A percentile compares a stretch with the other conserved stretches of the same genome.
These are phyloP conservation scores for Hypoxylon sp. DNA, from an alignment of 2,329 filamentous ascomycete genomes.

Conservation along the genomic window DNA sequence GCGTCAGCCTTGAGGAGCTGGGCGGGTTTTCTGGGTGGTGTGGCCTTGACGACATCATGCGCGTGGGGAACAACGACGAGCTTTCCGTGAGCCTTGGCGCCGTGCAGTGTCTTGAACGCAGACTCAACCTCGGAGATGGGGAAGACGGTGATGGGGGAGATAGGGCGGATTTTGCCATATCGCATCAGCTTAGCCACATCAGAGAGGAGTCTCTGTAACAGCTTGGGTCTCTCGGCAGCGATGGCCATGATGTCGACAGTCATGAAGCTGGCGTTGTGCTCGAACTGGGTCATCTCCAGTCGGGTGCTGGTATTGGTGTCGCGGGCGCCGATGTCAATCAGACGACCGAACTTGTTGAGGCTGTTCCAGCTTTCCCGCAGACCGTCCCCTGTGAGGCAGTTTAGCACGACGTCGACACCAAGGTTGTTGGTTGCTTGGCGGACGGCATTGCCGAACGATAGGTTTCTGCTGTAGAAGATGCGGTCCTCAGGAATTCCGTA, in stretches of 20 bases:
- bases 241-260: conserved; percentile 62
- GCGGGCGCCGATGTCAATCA: conserved; percentile 49
- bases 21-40: conserved; percentile 54
- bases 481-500: conserved; percentile 46
- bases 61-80: conserved; percentile 59
- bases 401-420: conserved; percentile 49
- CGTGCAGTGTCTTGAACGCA: conserved; percentile 60
- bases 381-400: conserved; percentile 49
- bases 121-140: conserved; percentile 54
- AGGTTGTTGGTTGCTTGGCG: conserved; percentile 44
- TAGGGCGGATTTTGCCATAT: conserved; percentile 50
- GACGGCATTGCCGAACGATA: conserved; percentile 47
- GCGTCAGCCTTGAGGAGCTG: conserved; percentile 57
- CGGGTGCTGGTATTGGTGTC: conserved; percentile 50
- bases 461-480: conserved; percentile 50
- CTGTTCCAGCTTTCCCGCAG: conserved; percentile 52
- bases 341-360: conserved; percentile 51
- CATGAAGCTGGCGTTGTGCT: conserved; percentile 61
- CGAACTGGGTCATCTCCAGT: conserved; percentile 64
- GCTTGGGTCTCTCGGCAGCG: conserved; percentile 50
- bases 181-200: conserved; percentile 50
- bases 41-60: conserved; percentile 59
- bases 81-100: conserved; percentile 58
- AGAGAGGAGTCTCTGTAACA: conserved; percentile 48
- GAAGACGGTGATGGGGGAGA: conserved; percentile 55